These are phyloP conservation scores for Xylaria intraflava DNA, from an alignment of 495 filamentous ascomycete genomes.

Conservation along the genomic window DNA sequence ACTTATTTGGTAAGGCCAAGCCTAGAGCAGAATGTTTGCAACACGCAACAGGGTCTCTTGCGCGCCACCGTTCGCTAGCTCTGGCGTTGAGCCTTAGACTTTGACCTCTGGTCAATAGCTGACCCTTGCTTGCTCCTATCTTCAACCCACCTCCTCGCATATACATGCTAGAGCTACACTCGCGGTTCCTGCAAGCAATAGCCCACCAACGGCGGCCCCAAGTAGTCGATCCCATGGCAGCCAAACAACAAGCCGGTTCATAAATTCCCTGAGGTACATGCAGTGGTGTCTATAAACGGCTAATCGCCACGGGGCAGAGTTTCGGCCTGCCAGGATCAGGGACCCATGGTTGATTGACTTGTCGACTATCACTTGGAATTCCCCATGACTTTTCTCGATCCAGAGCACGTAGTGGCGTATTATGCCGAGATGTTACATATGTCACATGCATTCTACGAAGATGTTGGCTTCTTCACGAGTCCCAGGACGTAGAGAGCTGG, in stretches of 20 bases:
- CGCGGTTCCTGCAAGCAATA: conserved; percentile 2
- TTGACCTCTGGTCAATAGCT: not conserved
- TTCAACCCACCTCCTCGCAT: not conserved
- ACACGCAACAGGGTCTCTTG: conserved; percentile 4
- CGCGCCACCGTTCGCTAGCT: conserved; percentile 6
- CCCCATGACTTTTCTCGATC: not conserved
- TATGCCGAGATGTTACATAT: not conserved
- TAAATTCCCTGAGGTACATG: not conserved
- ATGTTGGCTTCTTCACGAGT: not conserved
- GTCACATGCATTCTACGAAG: not conserved
- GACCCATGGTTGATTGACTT: conserved; percentile 5
- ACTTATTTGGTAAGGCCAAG: not conserved
- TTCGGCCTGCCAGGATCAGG: not conserved
- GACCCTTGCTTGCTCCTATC: not conserved
- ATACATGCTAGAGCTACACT: not conserved
- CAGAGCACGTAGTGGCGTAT: not conserved
- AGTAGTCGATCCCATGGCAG: not conserved
- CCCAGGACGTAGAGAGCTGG: not conserved
- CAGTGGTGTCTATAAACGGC: conserved; percentile 8
- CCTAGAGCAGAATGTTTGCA: conserved; percentile 1
- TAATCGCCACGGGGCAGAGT: not conserved
- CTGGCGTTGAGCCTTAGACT: not conserved
- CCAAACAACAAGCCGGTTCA: not conserved
- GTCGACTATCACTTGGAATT: not conserved
- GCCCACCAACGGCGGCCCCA: not conserved